These are phyloP conservation scores for Phaffia australis DNA, from an alignment of 768 basidiomycete genomes.

Conservation along the genomic window DNA sequence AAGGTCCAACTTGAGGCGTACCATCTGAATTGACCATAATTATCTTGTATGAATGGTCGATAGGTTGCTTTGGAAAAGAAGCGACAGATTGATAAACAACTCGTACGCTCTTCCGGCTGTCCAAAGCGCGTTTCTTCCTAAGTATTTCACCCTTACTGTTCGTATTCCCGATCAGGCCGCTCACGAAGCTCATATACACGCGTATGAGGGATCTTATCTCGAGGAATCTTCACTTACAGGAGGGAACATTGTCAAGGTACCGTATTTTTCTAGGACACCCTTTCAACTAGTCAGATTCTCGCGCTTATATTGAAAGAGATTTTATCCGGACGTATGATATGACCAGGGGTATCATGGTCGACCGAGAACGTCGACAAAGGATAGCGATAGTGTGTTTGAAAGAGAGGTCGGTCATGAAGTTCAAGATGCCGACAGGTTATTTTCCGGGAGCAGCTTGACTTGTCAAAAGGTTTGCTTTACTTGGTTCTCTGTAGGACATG, in stretches of 20 bases:
- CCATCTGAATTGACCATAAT: background rate
- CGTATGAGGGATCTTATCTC: conserved; percentile 41
- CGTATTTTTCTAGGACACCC: background rate
- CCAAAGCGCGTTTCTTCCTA: background rate
- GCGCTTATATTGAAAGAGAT: background rate
- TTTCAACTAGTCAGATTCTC: background rate
- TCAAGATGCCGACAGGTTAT: conserved; percentile 18
- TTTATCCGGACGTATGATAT: background rate
- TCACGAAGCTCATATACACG: conserved; percentile 39
- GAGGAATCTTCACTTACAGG: conserved; percentile 37
- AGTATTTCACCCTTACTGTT: background rate
- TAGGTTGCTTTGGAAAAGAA: conserved; percentile 17
- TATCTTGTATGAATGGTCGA: background rate
- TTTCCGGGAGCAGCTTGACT: conserved; percentile 7
- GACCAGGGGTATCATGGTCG: conserved; percentile 23
- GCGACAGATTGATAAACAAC: conserved; percentile 17
- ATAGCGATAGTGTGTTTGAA: conserved; percentile 6
- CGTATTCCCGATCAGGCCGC: conserved; percentile 38
- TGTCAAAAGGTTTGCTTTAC: conserved; percentile 6
- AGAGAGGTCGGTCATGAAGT: conserved; percentile 20
- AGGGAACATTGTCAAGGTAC: conserved; percentile 42
- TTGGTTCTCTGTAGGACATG: background rate
- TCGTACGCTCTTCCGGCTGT: background rate
- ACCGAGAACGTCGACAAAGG: conserved; percentile 10
- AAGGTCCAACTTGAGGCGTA: background rate